These are phyloP conservation scores for Moelleriella libera DNA, from an alignment of 2,329 filamentous ascomycete genomes.

Conservation along the genomic window DNA sequence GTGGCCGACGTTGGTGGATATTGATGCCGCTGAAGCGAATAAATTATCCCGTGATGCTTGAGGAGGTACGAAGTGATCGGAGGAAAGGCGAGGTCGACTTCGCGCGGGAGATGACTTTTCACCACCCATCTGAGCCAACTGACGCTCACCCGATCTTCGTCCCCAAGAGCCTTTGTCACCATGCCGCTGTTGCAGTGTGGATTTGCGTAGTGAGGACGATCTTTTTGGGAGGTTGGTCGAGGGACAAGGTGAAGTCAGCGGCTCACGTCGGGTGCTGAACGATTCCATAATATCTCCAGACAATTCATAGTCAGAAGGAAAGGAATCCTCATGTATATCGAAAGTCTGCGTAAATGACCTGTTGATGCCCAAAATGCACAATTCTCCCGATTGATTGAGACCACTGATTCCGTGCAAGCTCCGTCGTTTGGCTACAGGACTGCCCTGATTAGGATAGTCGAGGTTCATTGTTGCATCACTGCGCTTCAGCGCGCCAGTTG, in stretches of 20 bases:
- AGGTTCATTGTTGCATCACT: constrained; percentile 83
- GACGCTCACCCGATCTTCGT: constrained; percentile 41
- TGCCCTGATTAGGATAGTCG: constrained; percentile 64
- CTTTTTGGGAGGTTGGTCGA: constrained; percentile 47
- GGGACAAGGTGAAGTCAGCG: constrained; percentile 10
- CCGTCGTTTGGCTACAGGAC: constrained; percentile 79
- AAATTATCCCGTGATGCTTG: constrained; percentile 46
- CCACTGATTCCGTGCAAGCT: constrained; percentile 67
- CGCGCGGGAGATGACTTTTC: constrained; percentile 46
- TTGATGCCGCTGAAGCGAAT: constrained; percentile 40
- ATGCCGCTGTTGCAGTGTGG: constrained; percentile 75
- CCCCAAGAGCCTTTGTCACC: constrained; percentile 53
- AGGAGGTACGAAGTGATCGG: constrained; percentile 63
- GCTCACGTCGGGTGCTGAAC: constrained; percentile 18
- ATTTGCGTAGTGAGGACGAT: constrained; percentile 68
- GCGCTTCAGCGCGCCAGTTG: constrained; percentile 75
- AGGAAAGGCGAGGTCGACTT: constrained; percentile 58
- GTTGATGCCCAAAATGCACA: constrained; percentile 63
- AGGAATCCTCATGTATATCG: constrained; percentile 35
- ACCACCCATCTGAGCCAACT: constrained; percentile 32
- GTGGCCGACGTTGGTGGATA: constrained; percentile 40
- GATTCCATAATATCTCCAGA: constrained; percentile 16
- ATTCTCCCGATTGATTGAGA: constrained; percentile 39
- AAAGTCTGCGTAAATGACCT: constrained; percentile 28
- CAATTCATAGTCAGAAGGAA: constrained; percentile 37